phyloP scores from a whole-genome alignment of 2,329 filamentous ascomycete species.

The Exophiala calicioides region DNA sequence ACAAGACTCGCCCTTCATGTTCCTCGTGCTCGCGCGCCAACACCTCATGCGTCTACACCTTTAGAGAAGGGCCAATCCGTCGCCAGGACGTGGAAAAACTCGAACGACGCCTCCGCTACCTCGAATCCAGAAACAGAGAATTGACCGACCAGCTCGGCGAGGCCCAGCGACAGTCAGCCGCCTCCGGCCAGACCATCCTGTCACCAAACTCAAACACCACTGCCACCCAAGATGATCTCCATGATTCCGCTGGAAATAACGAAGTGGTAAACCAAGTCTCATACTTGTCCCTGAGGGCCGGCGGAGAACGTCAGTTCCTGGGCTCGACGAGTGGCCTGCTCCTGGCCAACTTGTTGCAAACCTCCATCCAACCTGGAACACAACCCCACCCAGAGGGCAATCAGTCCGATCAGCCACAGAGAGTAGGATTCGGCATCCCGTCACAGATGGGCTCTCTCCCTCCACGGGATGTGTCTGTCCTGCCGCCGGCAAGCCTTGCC shows the following conservation, averaged over 20 bases:
- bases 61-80: slow-evolving; percentile 40
- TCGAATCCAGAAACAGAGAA: slow-evolving; percentile 14
- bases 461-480: too few relatives aligned
- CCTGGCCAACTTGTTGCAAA: too few relatives aligned
- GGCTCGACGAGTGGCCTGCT: slow-evolving; percentile 36
- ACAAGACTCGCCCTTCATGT: slow-evolving; percentile 42
- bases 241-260: slow-evolving; percentile 15
- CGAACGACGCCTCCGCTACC: slow-evolving; percentile 7
- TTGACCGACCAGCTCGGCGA: slow-evolving; percentile 13
- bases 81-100: slow-evolving; percentile 30
- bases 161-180: slow-evolving; percentile 1
- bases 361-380: too few relatives aligned
- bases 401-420: too few relatives aligned
- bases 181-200: background rate
- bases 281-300: slow-evolving; percentile 45
- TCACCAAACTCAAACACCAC: background rate
- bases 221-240: background rate
- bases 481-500: too few relatives aligned
- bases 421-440: too few relatives aligned
- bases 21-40: slow-evolving; percentile 40
- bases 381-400: too few relatives aligned
- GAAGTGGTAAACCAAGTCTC: slow-evolving; percentile 47
- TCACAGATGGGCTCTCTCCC: too few relatives aligned
- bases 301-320: slow-evolving; percentile 46
- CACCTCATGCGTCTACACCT: slow-evolving; percentile 39